A percentile compares a stretch with the other conserved stretches of the same genome.
These are phyloP conservation scores for Hygrophorus russula DNA, from an alignment of 768 basidiomycete genomes.

Conservation along the genomic window DNA sequence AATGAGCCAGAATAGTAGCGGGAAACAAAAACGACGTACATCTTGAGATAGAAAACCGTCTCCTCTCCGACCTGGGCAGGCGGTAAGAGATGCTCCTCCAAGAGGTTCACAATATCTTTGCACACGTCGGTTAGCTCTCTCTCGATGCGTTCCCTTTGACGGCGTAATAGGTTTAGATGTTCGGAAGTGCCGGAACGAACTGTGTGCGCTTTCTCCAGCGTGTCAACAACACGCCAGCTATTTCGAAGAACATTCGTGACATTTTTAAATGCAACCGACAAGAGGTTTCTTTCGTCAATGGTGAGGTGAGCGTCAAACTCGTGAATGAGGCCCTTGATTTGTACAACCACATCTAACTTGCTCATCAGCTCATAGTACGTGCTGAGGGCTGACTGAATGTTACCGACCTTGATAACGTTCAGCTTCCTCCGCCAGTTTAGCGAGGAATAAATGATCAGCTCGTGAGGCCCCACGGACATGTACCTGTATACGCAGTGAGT, in stretches of 20 bases:
- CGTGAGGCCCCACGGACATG: constrained; percentile 10
- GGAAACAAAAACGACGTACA: constrained; percentile 33
- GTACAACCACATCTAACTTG: constrained; percentile 55
- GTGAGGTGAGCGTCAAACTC: constrained; percentile 58
- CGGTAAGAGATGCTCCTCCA: constrained; percentile 39
- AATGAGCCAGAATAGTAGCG: neutral
- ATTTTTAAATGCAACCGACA: constrained; percentile 89
- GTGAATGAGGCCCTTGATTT: constrained; percentile 67
- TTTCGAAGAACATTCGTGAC: constrained; percentile 73
- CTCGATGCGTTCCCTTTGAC: constrained; percentile 68
- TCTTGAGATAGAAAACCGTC: constrained; percentile 85
- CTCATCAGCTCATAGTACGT: neutral
- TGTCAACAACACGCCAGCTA: constrained; percentile 76
- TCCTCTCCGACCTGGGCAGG: constrained; percentile 65
- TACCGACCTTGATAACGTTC: constrained; percentile 75
- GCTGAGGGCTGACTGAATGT: neutral
- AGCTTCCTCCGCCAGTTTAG: constrained; percentile 80
- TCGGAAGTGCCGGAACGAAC: constrained; percentile 30
- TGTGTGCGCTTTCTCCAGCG: constrained; percentile 53
- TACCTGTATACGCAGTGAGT: neutral
- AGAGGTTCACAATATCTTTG: constrained; percentile 63
- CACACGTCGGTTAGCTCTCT: constrained; percentile 66
- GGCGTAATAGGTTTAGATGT: constrained; percentile 57
- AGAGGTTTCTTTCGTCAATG: constrained; percentile 79
- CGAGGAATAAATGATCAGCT: constrained; percentile 44